Conservation (phyloP, 2,329 filamentous ascomycete genomes). For the Claviceps spartinae region DNA sequence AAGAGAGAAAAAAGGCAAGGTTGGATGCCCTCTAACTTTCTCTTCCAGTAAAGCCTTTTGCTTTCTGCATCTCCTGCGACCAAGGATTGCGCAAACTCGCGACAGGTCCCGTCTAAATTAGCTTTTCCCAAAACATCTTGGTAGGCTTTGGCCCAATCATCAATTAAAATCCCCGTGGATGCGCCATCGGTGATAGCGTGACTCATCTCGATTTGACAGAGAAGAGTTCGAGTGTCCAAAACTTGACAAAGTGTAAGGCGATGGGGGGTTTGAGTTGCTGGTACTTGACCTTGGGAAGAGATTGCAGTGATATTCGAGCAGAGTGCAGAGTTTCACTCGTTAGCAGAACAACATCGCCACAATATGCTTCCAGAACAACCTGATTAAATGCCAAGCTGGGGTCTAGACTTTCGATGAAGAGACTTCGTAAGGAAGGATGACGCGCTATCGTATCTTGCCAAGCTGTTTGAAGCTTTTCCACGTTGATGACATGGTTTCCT, state of each 20-base stretch:
- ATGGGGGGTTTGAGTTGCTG: constrained; percentile 2
- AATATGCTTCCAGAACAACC: constrained; percentile 1
- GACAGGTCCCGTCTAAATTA: constrained; percentile 2
- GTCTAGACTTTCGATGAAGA: constrained; percentile 4
- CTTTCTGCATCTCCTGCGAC: background rate
- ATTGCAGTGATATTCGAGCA: background rate
- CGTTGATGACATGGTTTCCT: background rate
- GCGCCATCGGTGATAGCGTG: constrained; percentile 22
- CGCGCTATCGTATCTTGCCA: constrained; percentile 7
- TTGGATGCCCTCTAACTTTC: constrained; percentile 3
- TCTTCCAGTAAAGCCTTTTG: constrained; percentile 7
- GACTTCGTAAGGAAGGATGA: constrained; percentile 6
- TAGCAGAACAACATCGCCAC: constrained; percentile 1
- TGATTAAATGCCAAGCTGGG: constrained; percentile 2
- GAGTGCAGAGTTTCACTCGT: background rate
- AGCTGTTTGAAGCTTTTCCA: constrained; percentile 5
- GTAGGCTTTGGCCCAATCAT: constrained; percentile 4
- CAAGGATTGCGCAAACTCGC: constrained; percentile 2
- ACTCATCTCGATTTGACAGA: constrained; percentile 20
- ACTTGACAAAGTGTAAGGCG: background rate
- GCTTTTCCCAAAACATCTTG: background rate
- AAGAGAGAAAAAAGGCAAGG: constrained; percentile 7
- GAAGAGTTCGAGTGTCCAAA: constrained; percentile 4
- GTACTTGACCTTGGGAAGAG: background rate
- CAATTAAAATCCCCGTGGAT: constrained; percentile 11